A percentile compares a stretch with the other conserved stretches of the same genome.
Evolutionary conservation across 2,329 filamentous ascomycete species (phyloP).

Genomic region (Fusarium haematococcum): DNA sequence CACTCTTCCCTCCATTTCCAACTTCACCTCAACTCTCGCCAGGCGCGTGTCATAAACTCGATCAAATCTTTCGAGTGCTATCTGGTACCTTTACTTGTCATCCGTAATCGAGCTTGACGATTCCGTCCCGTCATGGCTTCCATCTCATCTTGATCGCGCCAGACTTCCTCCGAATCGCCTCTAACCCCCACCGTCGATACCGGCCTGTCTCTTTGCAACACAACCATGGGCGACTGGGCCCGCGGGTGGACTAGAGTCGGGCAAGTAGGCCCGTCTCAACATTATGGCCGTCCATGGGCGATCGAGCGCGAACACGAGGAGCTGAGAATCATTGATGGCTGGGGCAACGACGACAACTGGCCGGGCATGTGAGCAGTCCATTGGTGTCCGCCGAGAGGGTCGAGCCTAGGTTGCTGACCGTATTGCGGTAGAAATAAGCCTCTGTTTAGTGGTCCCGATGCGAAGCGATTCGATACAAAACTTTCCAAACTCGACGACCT

Average conservation of each 20-base stretch:
- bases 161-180: conserved; percentile 5
- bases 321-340: conserved; percentile 46
- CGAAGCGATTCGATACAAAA: conserved; percentile 50
- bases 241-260: conserved; percentile 51
- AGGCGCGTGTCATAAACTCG: background rate
- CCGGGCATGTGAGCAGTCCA: conserved; percentile 47
- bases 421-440: conserved; percentile 45
- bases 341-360: conserved; percentile 50
- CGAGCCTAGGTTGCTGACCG: conserved; percentile 10
- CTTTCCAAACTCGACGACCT: conserved; percentile 51
- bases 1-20: conserved; percentile 4
- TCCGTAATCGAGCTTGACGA: background rate
- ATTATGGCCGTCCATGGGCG: conserved; percentile 41
- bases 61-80: background rate
- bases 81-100: background rate
- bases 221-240: conserved; percentile 46
- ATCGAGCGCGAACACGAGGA: conserved; percentile 48
- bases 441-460: conserved; percentile 46
- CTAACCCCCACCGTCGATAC: background rate
- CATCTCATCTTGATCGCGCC: conserved; percentile 12
- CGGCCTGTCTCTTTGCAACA: background rate
- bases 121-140: conserved; percentile 18
- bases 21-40: background rate
- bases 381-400: background rate
- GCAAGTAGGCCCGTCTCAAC: conserved; percentile 37